These are phyloP conservation scores for Hypoxylon rickii DNA, from an alignment of 495 filamentous ascomycete species.

Conservation along the genomic window DNA sequence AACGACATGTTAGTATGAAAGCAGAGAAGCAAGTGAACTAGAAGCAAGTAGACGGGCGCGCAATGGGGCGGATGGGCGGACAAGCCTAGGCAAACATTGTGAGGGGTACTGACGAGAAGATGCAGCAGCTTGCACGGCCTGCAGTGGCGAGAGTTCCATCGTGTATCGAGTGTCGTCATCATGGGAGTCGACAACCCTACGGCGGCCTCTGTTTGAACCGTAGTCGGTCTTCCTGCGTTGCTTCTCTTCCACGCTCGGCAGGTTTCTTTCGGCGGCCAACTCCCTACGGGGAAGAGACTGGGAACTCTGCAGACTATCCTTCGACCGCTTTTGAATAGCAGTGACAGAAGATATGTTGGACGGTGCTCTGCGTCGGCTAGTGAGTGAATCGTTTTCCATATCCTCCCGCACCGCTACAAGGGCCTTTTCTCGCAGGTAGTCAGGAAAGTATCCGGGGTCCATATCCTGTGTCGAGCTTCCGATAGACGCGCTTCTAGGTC, in stretches of 20 bases:
- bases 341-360: conserved; percentile 19
- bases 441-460: conserved; percentile 17
- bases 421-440: conserved; percentile 27
- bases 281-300: conserved; percentile 19
- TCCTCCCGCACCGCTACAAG: conserved; percentile 7
- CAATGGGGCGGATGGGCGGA: no score
- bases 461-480: conserved; percentile 1
- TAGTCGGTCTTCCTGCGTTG: conserved; percentile 6
- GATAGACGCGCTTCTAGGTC: conserved; percentile 12
- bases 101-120: conserved; percentile 24
- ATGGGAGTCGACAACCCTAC: conserved; percentile 20
- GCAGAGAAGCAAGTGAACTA: no score
- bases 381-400: background rate
- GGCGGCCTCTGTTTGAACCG: conserved; percentile 10
- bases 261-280: conserved; percentile 6
- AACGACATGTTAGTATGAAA: conserved; percentile 10
- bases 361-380: conserved; percentile 15
- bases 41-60: no score
- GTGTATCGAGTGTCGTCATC: no score
- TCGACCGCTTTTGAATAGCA: conserved; percentile 21
- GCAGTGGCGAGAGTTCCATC: no score
- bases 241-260: conserved; percentile 13
- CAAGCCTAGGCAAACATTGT: no score
- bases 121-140: no score
- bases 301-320: conserved; percentile 38